These are phyloP conservation scores for Plasmodium ovale DNA, from an alignment of 169 alveolate genomes.

Conservation along the genomic window DNA sequence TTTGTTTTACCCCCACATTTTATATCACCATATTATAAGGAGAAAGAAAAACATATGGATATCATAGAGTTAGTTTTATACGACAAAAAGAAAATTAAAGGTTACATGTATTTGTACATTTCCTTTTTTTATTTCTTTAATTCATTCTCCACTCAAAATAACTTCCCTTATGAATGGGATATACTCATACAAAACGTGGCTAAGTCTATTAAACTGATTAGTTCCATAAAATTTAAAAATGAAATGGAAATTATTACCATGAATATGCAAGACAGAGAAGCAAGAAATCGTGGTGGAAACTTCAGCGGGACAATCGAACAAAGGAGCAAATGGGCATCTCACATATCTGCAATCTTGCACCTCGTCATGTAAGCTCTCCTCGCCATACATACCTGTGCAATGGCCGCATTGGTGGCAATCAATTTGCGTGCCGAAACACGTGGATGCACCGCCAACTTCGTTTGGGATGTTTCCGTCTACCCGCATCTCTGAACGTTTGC, in stretches of 20 bases:
- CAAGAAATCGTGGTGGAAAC: too few relatives aligned
- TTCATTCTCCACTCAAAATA: background rate
- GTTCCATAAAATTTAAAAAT: slow-evolving; percentile 43
- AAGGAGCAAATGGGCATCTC: background rate
- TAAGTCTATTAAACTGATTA: slow-evolving; percentile 27
- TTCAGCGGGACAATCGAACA: background rate
- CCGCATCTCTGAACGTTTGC: background rate
- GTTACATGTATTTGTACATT: slow-evolving; percentile 21
- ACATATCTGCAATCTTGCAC: background rate
- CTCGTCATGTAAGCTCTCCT: slow-evolving; percentile 6
- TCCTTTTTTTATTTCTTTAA: slow-evolving; percentile 60
- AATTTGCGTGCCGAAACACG: too few relatives aligned
- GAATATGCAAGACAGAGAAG: too few relatives aligned
- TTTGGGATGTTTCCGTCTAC: too few relatives aligned
- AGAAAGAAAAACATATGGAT: slow-evolving; percentile 3
- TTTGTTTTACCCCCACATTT: slow-evolving; percentile 33
- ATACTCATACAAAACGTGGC: slow-evolving; percentile 14
- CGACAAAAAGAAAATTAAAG: slow-evolving; percentile 14
- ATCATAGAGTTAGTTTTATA: background rate
- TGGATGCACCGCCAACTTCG: too few relatives aligned
- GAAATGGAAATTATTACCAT: slow-evolving; percentile 67
- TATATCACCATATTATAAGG: slow-evolving; percentile 20
- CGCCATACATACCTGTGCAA: too few relatives aligned
- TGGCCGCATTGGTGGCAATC: too few relatives aligned
- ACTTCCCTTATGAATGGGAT: slow-evolving; percentile 36